Evolutionary conservation across 208 protist genomes (phyloP).

Genomic region (Leishmania major): DNA sequence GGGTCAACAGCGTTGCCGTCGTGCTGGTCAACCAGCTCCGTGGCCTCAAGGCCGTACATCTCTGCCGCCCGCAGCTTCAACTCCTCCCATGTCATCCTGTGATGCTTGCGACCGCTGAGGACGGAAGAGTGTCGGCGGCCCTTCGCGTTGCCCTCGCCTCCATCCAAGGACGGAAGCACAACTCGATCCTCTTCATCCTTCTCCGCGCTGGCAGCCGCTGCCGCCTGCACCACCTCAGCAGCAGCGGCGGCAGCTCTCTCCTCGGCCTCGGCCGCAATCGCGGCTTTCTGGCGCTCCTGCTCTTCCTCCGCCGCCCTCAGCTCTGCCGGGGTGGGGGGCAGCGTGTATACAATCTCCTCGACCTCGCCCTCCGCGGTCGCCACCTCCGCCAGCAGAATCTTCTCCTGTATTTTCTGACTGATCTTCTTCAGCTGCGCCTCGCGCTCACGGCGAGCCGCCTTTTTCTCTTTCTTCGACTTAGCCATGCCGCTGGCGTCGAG

Average conservation of each 20-base stretch:
- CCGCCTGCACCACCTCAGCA: neutral
- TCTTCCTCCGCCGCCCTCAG: conserved; percentile 8
- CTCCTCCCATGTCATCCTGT: conserved; percentile 64
- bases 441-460: conserved; percentile 42
- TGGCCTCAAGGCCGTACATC: conserved; percentile 13
- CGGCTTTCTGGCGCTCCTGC: conserved; percentile 3
- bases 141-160: conserved; percentile 1
- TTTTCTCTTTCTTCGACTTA: conserved; percentile 20
- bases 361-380: conserved; percentile 22
- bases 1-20: conserved; percentile 97
- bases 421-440: conserved; percentile 49
- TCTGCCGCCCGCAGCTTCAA: conserved; percentile 58
- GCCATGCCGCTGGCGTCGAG: conserved; percentile 4
- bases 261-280: conserved; percentile 4
- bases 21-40: conserved; percentile 86
- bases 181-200: conserved; percentile 38
- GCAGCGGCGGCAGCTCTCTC: conserved; percentile 4
- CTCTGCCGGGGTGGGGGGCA: conserved; percentile 32
- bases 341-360: conserved; percentile 54
- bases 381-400: conserved; percentile 29
- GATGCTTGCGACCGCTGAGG: conserved; percentile 42
- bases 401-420: conserved; percentile 41
- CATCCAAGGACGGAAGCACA: conserved; percentile 27
- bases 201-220: conserved; percentile 13
- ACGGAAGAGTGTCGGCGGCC: conserved; percentile 5